phyloP scores from a whole-genome alignment of 208 protist genomes.

The Wallacemonas rigidus region DNA sequence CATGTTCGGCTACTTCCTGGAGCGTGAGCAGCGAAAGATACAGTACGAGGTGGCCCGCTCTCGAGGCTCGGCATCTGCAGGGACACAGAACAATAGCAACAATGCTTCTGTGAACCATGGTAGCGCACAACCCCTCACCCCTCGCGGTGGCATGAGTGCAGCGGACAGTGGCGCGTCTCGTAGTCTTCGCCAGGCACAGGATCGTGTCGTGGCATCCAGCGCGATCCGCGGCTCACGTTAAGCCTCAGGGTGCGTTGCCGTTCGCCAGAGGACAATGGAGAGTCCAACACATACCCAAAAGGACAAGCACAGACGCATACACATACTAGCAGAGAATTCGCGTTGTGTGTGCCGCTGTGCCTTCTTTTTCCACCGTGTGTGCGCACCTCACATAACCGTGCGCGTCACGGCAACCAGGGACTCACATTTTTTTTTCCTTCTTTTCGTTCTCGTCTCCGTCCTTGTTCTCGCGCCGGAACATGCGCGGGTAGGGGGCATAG shows the following conservation, averaged over 20 bases:
- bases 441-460: too few relatives aligned
- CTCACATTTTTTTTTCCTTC: too few relatives aligned
- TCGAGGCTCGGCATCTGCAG: conserved; percentile 12
- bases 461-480: too few relatives aligned
- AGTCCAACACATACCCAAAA: background rate
- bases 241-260: background rate
- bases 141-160: conserved; percentile 12
- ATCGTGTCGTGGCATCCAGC: conserved; percentile 55
- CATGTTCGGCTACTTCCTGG: conserved; percentile 67
- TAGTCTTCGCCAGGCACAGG: conserved; percentile 21
- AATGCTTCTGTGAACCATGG: background rate
- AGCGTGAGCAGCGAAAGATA: conserved; percentile 60
- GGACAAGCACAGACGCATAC: too few relatives aligned
- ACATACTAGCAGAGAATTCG: too few relatives aligned
- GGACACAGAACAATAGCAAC: background rate
- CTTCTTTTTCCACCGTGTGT: too few relatives aligned
- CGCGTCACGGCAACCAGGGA: too few relatives aligned
- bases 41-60: conserved; percentile 53
- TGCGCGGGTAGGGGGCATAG: too few relatives aligned
- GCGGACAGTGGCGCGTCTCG: conserved; percentile 23
- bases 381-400: too few relatives aligned
- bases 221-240: conserved; percentile 39
- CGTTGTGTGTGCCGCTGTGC: background rate
- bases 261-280: background rate
- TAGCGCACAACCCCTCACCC: background rate